Base-by-base conservation (phyloP, 352 stramenopile species). In the Globisporangium paroecandrum region DNA sequence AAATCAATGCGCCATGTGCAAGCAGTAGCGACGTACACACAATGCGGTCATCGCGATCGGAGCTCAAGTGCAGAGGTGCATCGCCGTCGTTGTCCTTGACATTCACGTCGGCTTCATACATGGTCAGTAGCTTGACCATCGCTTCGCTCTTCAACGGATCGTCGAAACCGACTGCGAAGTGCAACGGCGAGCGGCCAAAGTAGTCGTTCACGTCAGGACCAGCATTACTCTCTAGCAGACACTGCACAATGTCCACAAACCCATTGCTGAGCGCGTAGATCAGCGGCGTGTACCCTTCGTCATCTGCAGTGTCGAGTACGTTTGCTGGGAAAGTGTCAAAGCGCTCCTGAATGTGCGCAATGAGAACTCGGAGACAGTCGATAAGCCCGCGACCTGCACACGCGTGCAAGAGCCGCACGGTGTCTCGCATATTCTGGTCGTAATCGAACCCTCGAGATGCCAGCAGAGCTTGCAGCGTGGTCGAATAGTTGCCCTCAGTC, bases 211-310 rank as follows among this genome's bases (percentile, higher is more conserved):
- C 69, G 36, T 95, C 79, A 0, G 85, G 82, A 54, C 57, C 68
- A 4, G 82, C 81, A 7, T 85, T 83, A 24, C 69, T 72, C 66
- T 87, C 76, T 1, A 94, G 69, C 22, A 97, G 71, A 38, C 73
- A 82, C 46, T 82, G 66, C 1, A 89, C 83, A 10, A 81, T 66
- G 29, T 86, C 73, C 0, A 78, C 46, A 59, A 81, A 77, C 2
- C 77, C 71, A 56, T 89, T 90, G 60, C 72, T 88, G 7, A 91
- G 79, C 0, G 81, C 88, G 62, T 94, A 93, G 20, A 95, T 91
- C 20, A 95, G 70, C 6, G 89, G 84, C 5, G 87, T 97, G 29
- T 92, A 89, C 0, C 88, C 87, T 43, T 94, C 88, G 9, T 75
- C 56, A 56, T 97, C 89, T 5, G 74, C 74, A 8, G 66, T 36